These are phyloP conservation scores for Wickerhamomyces pijperi DNA, from an alignment of 805 yeast species.

Conservation along the genomic window DNA sequence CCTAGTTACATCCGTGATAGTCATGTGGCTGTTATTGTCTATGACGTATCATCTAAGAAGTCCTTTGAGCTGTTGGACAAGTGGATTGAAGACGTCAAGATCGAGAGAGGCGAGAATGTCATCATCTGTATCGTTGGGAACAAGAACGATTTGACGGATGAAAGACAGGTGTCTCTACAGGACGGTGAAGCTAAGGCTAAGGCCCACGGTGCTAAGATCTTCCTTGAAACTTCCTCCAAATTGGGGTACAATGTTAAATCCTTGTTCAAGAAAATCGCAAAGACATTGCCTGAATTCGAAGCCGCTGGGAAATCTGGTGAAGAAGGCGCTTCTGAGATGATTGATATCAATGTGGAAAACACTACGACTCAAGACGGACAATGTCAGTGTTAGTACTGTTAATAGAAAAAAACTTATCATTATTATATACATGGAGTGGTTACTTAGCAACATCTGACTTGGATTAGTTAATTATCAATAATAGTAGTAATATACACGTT, in stretches of 20 bases:
- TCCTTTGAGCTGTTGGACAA: constrained; percentile 75
- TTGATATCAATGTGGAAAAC: constrained; percentile 15
- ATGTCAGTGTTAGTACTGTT: constrained; percentile 19
- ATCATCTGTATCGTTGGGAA: constrained; percentile 87
- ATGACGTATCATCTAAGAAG: constrained; percentile 81
- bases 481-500: no score
- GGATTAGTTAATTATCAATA: no score
- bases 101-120: constrained; percentile 87
- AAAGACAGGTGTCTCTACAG: constrained; percentile 70
- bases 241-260: constrained; percentile 90
- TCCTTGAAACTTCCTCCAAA: constrained; percentile 90
- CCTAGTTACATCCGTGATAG: constrained; percentile 95
- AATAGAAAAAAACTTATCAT: no score
- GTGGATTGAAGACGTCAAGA: constrained; percentile 92
- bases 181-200: constrained; percentile 78
- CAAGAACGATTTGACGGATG: constrained; percentile 70
- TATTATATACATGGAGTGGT: no score
- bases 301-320: constrained; percentile 12
- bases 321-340: constrained; percentile 16
- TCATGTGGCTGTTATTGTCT: constrained; percentile 93
- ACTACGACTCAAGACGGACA: constrained; percentile 13
- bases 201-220: constrained; percentile 62
- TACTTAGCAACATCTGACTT: no score
- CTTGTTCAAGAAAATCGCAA: constrained; percentile 83
- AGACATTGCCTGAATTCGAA: constrained; percentile 77